Percentiles rank a stretch among this genome's conserved stretches.
These are phyloP conservation scores for Primulina tabacum DNA, from an alignment of 257 asterid genomes.

Conservation along the genomic window DNA sequence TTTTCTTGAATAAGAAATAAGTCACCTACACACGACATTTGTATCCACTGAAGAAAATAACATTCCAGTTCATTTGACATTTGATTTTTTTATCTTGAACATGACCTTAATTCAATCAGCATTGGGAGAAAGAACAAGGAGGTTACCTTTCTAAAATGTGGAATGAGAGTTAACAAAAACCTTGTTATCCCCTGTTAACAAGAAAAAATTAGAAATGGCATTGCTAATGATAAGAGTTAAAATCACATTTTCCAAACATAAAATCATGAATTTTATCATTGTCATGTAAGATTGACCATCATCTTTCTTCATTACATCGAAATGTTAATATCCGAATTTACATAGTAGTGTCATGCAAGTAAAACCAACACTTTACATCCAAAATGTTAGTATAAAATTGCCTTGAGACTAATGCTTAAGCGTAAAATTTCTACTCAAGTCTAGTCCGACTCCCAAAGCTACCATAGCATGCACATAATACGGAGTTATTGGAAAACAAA, in stretches of 20 bases:
- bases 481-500: background rate
- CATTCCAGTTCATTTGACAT: too few species aligned
- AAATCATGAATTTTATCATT: background rate
- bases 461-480: background rate
- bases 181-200: slow-evolving; percentile 75
- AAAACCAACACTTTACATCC: background rate
- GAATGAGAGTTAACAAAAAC: slow-evolving; percentile 75
- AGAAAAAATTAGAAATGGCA: slow-evolving; percentile 13
- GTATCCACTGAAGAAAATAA: background rate
- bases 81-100: background rate
- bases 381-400: background rate
- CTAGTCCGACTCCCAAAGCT: background rate
- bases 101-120: background rate
- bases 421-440: background rate
- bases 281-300: background rate
- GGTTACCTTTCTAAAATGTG: slow-evolving; percentile 88
- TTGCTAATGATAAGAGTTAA: background rate
- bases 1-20: background rate
- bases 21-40: background rate
- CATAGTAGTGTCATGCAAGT: background rate
- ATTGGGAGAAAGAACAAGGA: slow-evolving; percentile 11
- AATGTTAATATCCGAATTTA: too few species aligned
- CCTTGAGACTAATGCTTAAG: background rate
- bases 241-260: slow-evolving; percentile 10
- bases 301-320: background rate